Evolutionary conservation across 192 early-diverging fungal genomes (phyloP).

Genomic region (Geranomyces michiganensis): DNA sequence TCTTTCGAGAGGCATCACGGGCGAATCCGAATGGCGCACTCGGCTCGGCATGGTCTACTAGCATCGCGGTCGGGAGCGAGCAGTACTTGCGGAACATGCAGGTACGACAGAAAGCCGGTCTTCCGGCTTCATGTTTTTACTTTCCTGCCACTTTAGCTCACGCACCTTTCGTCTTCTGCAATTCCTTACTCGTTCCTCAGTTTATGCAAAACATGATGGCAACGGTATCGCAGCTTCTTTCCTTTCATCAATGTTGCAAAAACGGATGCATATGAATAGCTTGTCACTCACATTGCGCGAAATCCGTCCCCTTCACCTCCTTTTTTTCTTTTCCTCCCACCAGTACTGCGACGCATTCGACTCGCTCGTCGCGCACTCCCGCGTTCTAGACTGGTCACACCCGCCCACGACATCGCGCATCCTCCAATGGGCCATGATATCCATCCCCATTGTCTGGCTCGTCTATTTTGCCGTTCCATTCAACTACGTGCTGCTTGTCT

Average conservation of each 20-base stretch:
- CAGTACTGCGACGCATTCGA: constrained; percentile 42
- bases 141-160: too few species aligned
- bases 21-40: not conserved
- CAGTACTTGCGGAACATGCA: constrained; percentile 67
- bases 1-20: not conserved
- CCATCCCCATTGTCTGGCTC: constrained; percentile 31
- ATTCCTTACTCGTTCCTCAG: constrained; percentile 26
- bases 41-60: constrained; percentile 18
- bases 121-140: not conserved
- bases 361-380: constrained; percentile 10
- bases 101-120: not conserved
- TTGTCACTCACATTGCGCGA: not conserved
- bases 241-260: too few species aligned
- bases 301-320: too few species aligned
- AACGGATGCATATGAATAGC: too few species aligned
- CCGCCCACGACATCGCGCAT: constrained; percentile 27
- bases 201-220: constrained; percentile 80
- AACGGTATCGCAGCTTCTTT: not conserved
- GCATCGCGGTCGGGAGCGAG: constrained; percentile 32
- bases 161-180: too few species aligned
- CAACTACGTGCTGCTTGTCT: constrained; percentile 39
- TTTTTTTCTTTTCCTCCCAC: not conserved
- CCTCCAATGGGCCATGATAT: constrained; percentile 28
- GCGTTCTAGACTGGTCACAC: constrained; percentile 41
- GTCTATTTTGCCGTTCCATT: constrained; percentile 37